A percentile compares a stretch with the other conserved stretches of the same genome.
Evolutionary conservation across 371 early-diverging fungal species (phyloP).

Genomic region (Coemansia sp.): DNA sequence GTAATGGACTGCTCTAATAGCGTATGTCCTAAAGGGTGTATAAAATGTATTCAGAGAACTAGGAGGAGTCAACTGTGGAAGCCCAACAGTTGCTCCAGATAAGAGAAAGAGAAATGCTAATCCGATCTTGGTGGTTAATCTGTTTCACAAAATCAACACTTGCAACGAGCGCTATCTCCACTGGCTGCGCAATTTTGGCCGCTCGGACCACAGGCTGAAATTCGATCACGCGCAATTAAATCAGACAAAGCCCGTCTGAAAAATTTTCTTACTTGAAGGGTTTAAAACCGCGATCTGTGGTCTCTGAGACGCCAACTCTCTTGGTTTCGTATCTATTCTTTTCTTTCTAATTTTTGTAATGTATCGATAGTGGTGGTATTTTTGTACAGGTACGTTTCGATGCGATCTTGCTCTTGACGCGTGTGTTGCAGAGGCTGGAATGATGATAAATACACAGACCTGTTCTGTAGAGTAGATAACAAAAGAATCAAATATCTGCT

Average conservation of each 20-base stretch:
- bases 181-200: not conserved
- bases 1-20: too few relatives aligned
- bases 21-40: too few relatives aligned
- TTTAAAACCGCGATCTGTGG: not conserved
- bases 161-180: not conserved
- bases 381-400: conserved; percentile 12
- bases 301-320: not conserved
- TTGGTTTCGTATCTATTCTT: not conserved
- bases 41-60: too few relatives aligned
- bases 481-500: conserved; percentile 35
- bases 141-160: too few relatives aligned
- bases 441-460: conserved; percentile 48
- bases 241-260: not conserved
- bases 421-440: conserved; percentile 1
- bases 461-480: conserved; percentile 43
- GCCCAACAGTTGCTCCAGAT: too few relatives aligned
- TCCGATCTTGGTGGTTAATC: too few relatives aligned
- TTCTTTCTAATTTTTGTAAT: not conserved
- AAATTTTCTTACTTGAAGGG: not conserved
- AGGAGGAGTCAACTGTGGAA: too few relatives aligned
- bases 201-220: not conserved
- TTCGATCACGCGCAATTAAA: conserved; percentile 1
- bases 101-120: too few relatives aligned
- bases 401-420: too few relatives aligned
- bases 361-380: not conserved